These are phyloP conservation scores for Euclidium syriacum DNA, from an alignment of 345 rosid genomes.

Conservation along the genomic window DNA sequence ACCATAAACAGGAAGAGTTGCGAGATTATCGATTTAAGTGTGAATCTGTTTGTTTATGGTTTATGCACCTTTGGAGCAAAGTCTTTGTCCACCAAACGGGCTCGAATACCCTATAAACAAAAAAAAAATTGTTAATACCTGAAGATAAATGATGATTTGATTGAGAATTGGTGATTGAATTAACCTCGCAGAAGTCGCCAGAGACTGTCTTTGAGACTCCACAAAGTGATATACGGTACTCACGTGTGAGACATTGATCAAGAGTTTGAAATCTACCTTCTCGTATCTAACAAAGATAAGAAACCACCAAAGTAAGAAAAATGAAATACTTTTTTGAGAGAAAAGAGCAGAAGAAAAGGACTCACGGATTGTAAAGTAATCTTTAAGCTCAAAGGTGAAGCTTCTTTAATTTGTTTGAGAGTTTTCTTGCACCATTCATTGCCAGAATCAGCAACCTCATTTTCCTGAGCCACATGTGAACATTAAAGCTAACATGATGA, in stretches of 20 bases:
- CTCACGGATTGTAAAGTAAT: conserved; percentile 75
- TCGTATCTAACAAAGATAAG: conserved; percentile 46
- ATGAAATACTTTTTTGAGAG: background rate
- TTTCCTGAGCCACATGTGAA: conserved; percentile 39
- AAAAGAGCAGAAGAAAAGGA: conserved; percentile 13
- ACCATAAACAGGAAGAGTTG: background rate
- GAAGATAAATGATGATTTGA: background rate
- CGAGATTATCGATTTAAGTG: background rate
- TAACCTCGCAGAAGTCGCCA: conserved; percentile 77
- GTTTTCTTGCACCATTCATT: conserved; percentile 61
- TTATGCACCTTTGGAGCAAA: conserved; percentile 81
- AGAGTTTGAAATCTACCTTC: conserved; percentile 90
- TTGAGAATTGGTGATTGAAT: background rate
- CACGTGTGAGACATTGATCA: conserved; percentile 81
- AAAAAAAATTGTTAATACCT: background rate
- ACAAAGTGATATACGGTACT: conserved; percentile 58
- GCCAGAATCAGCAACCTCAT: conserved; percentile 42
- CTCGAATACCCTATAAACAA: conserved; percentile 63
- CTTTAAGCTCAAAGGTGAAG: conserved; percentile 93
- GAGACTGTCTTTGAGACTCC: conserved; percentile 57
- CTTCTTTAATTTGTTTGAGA: conserved; percentile 63
- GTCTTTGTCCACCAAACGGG: conserved; percentile 76
- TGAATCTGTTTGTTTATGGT: conserved; percentile 6
- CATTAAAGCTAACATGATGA: background rate
- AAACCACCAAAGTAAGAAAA: conserved; percentile 6